These are phyloP conservation scores for Kodamaea fukazawae DNA, from an alignment of 805 yeast genomes.

Conservation along the genomic window DNA sequence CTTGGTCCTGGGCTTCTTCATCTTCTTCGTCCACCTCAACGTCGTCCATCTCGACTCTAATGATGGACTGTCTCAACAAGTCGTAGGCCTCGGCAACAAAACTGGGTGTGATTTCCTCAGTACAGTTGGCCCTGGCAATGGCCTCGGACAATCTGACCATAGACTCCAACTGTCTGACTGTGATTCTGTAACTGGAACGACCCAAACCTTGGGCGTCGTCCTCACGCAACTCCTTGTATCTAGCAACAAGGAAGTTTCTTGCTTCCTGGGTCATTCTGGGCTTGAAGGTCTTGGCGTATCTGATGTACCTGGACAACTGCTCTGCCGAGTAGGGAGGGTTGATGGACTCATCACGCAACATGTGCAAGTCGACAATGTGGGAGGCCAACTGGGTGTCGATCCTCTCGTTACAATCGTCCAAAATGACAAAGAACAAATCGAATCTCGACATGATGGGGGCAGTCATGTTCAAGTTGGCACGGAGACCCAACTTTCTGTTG, in stretches of 20 bases:
- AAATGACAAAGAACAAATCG: conserved; percentile 88
- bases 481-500: conserved; percentile 77
- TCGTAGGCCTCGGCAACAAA: conserved; percentile 94
- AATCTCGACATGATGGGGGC: conserved; percentile 99
- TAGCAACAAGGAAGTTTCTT: conserved; percentile 67
- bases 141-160: conserved; percentile 93
- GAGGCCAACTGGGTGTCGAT: conserved; percentile 87
- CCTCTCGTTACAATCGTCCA: conserved; percentile 91
- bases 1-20: conserved; percentile 11
- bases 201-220: conserved; percentile 90
- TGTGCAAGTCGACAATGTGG: conserved; percentile 90
- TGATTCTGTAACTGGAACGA: conserved; percentile 85
- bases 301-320: conserved; percentile 82
- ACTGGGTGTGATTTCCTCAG: conserved; percentile 76
- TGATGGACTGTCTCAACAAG: conserved; percentile 83
- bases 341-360: conserved; percentile 86
- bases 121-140: conserved; percentile 94
- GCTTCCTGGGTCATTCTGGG: conserved; percentile 85
- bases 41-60: conserved; percentile 92
- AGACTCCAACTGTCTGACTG: conserved; percentile 94
- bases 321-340: conserved; percentile 87
- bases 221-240: conserved; percentile 80
- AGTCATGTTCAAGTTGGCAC: conserved; percentile 89
- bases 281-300: conserved; percentile 88
- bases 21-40: conserved; percentile 67